These are phyloP conservation scores for Aureobasidium leucospermi DNA, from an alignment of 2,329 filamentous ascomycete genomes.

Conservation along the genomic window DNA sequence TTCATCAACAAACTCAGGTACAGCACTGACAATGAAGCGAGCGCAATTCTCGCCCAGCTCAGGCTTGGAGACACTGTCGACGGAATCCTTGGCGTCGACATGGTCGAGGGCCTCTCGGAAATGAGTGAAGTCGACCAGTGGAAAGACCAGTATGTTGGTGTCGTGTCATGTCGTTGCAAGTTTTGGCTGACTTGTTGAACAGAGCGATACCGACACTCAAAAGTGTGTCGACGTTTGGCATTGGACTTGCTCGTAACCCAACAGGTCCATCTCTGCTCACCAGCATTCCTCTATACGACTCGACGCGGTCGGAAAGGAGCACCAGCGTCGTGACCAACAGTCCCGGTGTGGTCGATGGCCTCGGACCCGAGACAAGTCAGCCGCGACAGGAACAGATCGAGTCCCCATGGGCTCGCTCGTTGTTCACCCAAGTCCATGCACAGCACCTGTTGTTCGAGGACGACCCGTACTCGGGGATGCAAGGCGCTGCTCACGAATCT, in stretches of 20 bases:
- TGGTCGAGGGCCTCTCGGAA: background rate
- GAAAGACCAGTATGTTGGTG: constrained; percentile 4
- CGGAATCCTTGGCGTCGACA: background rate
- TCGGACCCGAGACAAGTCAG: background rate
- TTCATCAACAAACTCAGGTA: constrained; percentile 7
- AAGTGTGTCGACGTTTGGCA: background rate
- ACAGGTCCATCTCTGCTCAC: constrained; percentile 4
- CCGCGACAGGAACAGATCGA: background rate
- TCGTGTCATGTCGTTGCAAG: background rate
- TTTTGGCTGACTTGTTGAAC: background rate
- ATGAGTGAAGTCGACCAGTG: background rate
- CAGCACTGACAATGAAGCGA: constrained; percentile 10
- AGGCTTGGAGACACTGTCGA: constrained; percentile 8
- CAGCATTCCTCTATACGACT: background rate
- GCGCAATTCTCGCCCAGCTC: constrained; percentile 7
- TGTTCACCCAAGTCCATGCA: background rate
- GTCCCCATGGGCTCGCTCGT: background rate
- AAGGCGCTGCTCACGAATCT: background rate
- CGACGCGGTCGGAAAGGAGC: background rate
- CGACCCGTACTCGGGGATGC: background rate
- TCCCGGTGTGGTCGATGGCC: background rate
- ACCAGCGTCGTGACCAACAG: background rate
- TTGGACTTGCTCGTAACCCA: constrained; percentile 7
- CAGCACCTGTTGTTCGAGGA: constrained; percentile 3
- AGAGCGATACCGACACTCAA: background rate